Evolutionary conservation across 148 eudicot genomes (phyloP).

Genomic region (Diospyros lotus): DNA sequence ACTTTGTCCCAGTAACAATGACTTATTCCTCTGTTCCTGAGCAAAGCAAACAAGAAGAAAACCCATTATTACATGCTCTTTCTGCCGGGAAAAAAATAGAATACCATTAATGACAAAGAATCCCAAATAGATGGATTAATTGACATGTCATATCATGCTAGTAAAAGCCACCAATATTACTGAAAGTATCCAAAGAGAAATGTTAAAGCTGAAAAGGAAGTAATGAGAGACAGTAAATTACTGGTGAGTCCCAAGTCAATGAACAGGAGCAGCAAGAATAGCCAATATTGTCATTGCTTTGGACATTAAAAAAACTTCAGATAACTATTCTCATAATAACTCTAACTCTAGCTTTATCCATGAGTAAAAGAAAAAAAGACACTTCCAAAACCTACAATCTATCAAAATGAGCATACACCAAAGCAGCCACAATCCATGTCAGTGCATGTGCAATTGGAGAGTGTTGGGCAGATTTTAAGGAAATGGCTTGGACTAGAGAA

Average conservation of each 20-base stretch:
- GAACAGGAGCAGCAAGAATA: neutral
- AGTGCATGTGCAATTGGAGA: no score
- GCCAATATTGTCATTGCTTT: no score
- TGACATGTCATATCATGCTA: neutral
- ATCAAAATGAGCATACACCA: no score
- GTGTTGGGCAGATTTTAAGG: no score
- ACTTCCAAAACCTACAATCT: no score
- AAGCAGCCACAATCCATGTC: no score
- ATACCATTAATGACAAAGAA: neutral
- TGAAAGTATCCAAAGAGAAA: neutral
- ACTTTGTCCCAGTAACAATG: slow-evolving; percentile 11
- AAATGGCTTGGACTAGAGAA: no score
- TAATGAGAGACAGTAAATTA: neutral
- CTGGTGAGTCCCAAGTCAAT: neutral
- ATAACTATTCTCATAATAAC: no score
- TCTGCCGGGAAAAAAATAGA: neutral
- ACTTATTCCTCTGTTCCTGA: slow-evolving; percentile 16
- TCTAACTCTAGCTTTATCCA: no score
- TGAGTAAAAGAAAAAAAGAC: no score
- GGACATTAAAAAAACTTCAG: no score
- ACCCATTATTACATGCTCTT: slow-evolving; percentile 9
- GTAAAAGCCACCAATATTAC: neutral
- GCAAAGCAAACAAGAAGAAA: slow-evolving; percentile 13
- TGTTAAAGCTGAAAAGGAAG: neutral
- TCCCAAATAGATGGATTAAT: neutral